These are phyloP conservation scores for Cyberlindnera americana DNA, from an alignment of 805 yeast genomes.

Conservation along the genomic window DNA sequence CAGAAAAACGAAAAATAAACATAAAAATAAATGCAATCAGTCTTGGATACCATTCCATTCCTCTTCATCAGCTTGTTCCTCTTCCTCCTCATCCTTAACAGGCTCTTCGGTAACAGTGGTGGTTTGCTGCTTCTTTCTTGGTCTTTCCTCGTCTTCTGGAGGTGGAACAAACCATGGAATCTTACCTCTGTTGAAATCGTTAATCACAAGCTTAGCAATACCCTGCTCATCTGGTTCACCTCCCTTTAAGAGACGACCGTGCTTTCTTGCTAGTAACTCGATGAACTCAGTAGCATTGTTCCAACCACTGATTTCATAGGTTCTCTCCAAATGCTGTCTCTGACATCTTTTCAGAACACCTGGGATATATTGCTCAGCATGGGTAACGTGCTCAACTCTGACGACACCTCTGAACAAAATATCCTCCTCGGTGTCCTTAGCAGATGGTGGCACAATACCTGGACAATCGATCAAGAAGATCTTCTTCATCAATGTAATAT, in stretches of 20 bases:
- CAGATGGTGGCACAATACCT: slow-evolving; percentile 96
- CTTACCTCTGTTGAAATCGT: slow-evolving; percentile 95
- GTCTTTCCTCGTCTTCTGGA: slow-evolving; percentile 61
- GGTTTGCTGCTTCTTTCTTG: slow-evolving; percentile 27
- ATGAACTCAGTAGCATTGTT: slow-evolving; percentile 70
- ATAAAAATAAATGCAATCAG: not conserved
- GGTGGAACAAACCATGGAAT: slow-evolving; percentile 98
- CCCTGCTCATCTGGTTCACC: slow-evolving; percentile 98
- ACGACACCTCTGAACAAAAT: slow-evolving; percentile 95
- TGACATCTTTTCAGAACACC: slow-evolving; percentile 83
- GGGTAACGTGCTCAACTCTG: slow-evolving; percentile 94
- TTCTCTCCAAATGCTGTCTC: slow-evolving; percentile 86
- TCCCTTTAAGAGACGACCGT: slow-evolving; percentile 89
- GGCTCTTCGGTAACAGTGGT: slow-evolving; percentile 7
- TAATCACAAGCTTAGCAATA: slow-evolving; percentile 83
- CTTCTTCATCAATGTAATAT: slow-evolving; percentile 93
- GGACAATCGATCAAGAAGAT: slow-evolving; percentile 97
- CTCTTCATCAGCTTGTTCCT: slow-evolving; percentile 22
- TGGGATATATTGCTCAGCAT: slow-evolving; percentile 94
- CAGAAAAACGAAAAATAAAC: not conserved
- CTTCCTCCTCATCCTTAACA: slow-evolving; percentile 18
- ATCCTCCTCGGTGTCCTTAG: slow-evolving; percentile 86
- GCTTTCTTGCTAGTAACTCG: slow-evolving; percentile 87
- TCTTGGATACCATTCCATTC: slow-evolving; percentile 24
- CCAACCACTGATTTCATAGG: slow-evolving; percentile 95